Evolutionary conservation across 805 yeast species (phyloP), one percentile per base, ranked within the genome.

Genomic region (Yarrowia sp.): DNA sequence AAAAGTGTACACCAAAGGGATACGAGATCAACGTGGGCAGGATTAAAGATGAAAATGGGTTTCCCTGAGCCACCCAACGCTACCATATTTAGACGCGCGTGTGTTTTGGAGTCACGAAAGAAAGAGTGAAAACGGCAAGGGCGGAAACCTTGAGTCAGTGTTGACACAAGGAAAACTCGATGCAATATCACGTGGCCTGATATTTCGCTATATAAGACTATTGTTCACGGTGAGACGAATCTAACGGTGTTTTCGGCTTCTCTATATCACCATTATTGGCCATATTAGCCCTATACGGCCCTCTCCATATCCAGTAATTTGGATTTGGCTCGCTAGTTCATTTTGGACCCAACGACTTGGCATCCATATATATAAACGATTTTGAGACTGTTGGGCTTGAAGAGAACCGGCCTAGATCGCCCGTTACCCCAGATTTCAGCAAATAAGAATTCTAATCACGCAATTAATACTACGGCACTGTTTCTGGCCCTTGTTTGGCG

Each of bases 91-190:
- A 44, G 33, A 44, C 32, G 35, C 35, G 51, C 33, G 24, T 27
- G 22, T 25, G 51, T 27, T 44, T 27, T 42, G 47, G 24, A 27
- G 35, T 12, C 33, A 13, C 19, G 6, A 16, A 27, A 44, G 25
- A 42, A 44, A 14, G 24, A 44, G n/a, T n/a, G n/a, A n/a, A n/a
- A n/a, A n/a, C n/a, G n/a, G 22, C 51, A 27, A 27, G 33, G 51
- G 35, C 51, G 27, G 51, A 44, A 44, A 44, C 51, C 24, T 44
- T 44, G 51, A 44, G 51, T 32, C 22, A 25, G 12, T 4, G 31
- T 18, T 44, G 24, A 12, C 35, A 44, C 16, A 12, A 7, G 51
- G 9, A n/a, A 14, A 24, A 14, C 18, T n/a, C 8, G 18, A n/a
- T 7, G 3, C 6, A 7, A 16, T 12, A 6, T 42, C 32, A 42